These are phyloP conservation scores for Linum tenue DNA, from an alignment of 345 rosid genomes.

Conservation along the genomic window DNA sequence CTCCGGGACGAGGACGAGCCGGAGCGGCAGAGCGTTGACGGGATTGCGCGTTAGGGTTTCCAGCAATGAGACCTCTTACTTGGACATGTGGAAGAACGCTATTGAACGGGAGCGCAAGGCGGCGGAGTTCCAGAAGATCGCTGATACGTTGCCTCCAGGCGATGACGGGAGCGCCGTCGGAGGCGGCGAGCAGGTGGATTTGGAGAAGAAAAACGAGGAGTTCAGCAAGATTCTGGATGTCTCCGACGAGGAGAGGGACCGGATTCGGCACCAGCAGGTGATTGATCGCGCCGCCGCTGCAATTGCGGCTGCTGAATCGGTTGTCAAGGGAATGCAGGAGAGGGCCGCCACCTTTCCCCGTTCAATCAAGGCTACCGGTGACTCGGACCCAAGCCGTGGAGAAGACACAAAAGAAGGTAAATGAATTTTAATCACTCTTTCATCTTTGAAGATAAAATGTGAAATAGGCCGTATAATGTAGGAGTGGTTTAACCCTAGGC, in stretches of 20 bases:
- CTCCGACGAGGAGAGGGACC: constrained; percentile 66
- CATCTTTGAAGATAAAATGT: too few species aligned
- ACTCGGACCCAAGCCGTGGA: neutral
- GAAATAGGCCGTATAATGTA: too few species aligned
- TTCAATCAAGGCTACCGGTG: neutral
- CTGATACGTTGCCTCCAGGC: constrained; percentile 15
- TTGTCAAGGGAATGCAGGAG: constrained; percentile 34
- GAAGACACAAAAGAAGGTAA: constrained; percentile 15
- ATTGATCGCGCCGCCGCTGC: constrained; percentile 83
- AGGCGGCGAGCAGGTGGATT: constrained; percentile 15
- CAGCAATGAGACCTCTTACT: constrained; percentile 48
- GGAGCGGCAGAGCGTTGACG: neutral
- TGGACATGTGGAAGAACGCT: constrained; percentile 79
- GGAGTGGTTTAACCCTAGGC: too few species aligned
- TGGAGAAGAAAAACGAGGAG: constrained; percentile 68
- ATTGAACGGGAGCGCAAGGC: constrained; percentile 62
- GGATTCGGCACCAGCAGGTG: constrained; percentile 72
- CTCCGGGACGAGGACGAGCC: constrained; percentile 3
- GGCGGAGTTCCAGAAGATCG: constrained; percentile 45
- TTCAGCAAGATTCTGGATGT: constrained; percentile 61
- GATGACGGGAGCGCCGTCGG: neutral
- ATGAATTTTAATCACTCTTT: too few species aligned
- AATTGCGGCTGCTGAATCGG: constrained; percentile 60
- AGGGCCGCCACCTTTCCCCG: constrained; percentile 9
- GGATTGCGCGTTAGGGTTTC: constrained; percentile 32